Conservation (phyloP, 495 filamentous ascomycete species). For the Penicillium paxilli region DNA sequence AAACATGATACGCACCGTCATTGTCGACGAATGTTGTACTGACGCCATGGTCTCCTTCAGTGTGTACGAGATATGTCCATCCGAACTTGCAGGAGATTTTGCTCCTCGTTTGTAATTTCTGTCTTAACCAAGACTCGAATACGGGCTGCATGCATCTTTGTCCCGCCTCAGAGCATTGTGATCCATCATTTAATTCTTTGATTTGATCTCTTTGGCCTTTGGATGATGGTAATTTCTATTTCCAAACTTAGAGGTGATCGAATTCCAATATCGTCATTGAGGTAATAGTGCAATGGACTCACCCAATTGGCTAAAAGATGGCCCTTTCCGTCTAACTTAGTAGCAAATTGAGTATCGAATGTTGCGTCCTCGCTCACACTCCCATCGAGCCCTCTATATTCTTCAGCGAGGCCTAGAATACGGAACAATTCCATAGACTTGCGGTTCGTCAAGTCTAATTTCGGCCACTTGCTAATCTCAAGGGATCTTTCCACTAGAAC, state of each 20-base stretch:
- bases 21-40: conserved; percentile 11
- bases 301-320: conserved; percentile 9
- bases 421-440: conserved; percentile 35
- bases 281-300: background rate
- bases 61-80: conserved; percentile 15
- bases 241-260: background rate
- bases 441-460: conserved; percentile 36
- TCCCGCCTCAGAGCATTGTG: conserved; percentile 5
- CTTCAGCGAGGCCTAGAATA: conserved; percentile 28
- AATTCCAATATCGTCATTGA: too few relatives aligned
- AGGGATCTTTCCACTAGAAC: conserved; percentile 18
- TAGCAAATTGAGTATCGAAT: conserved; percentile 5
- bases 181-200: conserved; percentile 10
- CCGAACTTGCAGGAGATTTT: conserved; percentile 6
- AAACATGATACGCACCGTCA: background rate
- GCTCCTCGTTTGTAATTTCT: conserved; percentile 4
- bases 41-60: conserved; percentile 12
- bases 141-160: conserved; percentile 24
- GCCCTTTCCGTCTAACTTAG: background rate
- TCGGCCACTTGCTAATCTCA: conserved; percentile 31
- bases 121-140: conserved; percentile 18
- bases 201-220: conserved; percentile 6
- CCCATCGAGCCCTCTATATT: conserved; percentile 8
- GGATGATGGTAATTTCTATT: background rate
- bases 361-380: background rate